These are phyloP conservation scores for Fusarium virguliforme DNA, from an alignment of 2,329 filamentous ascomycete species.

Conservation along the genomic window DNA sequence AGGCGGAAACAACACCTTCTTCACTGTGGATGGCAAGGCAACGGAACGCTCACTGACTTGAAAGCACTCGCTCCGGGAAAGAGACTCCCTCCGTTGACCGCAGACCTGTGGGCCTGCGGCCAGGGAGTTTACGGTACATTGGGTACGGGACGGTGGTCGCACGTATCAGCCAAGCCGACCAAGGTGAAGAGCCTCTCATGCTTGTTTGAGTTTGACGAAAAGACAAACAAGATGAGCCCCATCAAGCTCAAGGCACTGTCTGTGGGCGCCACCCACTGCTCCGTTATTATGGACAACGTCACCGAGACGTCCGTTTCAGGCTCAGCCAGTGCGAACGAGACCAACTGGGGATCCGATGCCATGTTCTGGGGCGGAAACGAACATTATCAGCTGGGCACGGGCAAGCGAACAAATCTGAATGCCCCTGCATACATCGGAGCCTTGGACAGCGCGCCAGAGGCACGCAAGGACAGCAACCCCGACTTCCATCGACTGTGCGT, in stretches of 20 bases:
- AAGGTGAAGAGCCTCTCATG: constrained; percentile 89
- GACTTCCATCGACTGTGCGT: constrained; percentile 85
- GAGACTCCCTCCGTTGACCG: constrained; percentile 53
- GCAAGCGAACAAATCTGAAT: constrained; percentile 85
- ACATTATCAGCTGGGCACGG: constrained; percentile 92
- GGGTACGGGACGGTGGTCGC: constrained; percentile 91
- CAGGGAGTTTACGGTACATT: constrained; percentile 87
- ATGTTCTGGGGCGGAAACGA: constrained; percentile 97
- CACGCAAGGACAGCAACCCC: constrained; percentile 70
- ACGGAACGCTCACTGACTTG: constrained; percentile 48
- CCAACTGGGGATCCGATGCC: constrained; percentile 90
- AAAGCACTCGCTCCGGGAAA: constrained; percentile 52
- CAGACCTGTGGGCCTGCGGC: constrained; percentile 89
- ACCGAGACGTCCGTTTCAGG: constrained; percentile 74
- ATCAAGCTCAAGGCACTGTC: constrained; percentile 83
- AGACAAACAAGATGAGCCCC: constrained; percentile 75
- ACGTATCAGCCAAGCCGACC: constrained; percentile 82
- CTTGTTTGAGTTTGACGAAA: constrained; percentile 90
- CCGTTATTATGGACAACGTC: constrained; percentile 87
- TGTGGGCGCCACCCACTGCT: constrained; percentile 84
- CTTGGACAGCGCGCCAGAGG: constrained; percentile 75
- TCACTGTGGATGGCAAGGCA: constrained; percentile 84
- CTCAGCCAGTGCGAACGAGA: constrained; percentile 74
- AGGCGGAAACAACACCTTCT: constrained; percentile 89
- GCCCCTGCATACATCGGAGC: constrained; percentile 85